Evolutionary conservation across 805 yeast species (phyloP), one percentile per base, ranked within the genome.

Genomic region (Candida pseudofarinosa): DNA sequence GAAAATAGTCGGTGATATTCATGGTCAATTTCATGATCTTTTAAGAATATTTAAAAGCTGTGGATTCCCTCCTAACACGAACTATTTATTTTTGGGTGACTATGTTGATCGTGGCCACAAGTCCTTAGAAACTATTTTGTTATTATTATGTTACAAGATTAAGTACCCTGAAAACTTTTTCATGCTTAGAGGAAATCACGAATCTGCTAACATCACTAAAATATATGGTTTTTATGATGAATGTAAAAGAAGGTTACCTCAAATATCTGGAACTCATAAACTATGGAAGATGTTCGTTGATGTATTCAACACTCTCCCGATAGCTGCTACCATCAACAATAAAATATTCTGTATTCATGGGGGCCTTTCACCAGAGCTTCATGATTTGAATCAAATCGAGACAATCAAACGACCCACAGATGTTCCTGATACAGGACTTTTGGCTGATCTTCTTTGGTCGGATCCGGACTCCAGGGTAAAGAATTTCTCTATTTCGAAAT

Each of bases 1-100:
- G 3, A 86, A 86, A 59, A 78, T 86, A 45, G 91, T 85, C 4
- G 93, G 93, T 35, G 89, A 88, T 63, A 83, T 86, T 42, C 93
- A 86, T 62, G 95, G 83, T 3, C 83, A 78, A 51, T 78, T 72
- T 51, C 62, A 66, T 49, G 83, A 78, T 56, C 65, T 78, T 48
- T 56, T 77, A 33, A 58, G 83, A 41, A 76, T 78, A 31, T 77
- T 78, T 58, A 74, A 76, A 53, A 61, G 71, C n/a, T 76, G 81
- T 56, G 83, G 83, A 0, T 77, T 73, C 46, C 83, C 83, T 2
- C 83, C 83, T 10, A 62, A 69, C 49, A 61, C 81, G 2, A 78
- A 78, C 54, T 78, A 77, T 53, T 60, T 78, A 46, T 78, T 78
- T 42, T 58, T 78, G 35, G 83, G 83, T 36, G 83, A 78, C 50